phyloP scores from a whole-genome alignment of 257 asterid genomes.

The Ophiorrhiza pumila region DNA sequence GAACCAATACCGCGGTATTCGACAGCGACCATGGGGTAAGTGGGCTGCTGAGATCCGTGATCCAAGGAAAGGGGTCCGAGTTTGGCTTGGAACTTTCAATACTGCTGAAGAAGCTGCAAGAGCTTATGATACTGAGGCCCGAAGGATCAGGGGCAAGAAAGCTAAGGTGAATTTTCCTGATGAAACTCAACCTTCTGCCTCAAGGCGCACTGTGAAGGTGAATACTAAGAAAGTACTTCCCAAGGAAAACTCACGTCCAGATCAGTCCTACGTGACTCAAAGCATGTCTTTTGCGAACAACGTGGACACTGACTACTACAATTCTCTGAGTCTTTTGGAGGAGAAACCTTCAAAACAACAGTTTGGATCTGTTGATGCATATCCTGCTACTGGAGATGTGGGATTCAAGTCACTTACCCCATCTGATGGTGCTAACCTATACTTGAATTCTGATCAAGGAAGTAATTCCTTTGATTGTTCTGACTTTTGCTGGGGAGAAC shows the following conservation, averaged over 20 bases:
- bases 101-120: slow-evolving; percentile 99
- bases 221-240: slow-evolving; percentile 28
- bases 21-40: slow-evolving; percentile 99
- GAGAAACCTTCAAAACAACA: slow-evolving; percentile 63
- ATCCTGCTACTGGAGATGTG: slow-evolving; percentile 35
- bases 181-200: slow-evolving; percentile 40
- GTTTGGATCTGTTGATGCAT: slow-evolving; percentile 28
- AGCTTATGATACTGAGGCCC: slow-evolving; percentile 90
- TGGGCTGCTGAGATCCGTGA: slow-evolving; percentile 99
- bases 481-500: slow-evolving; percentile 74
- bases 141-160: slow-evolving; percentile 89
- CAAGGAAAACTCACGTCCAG: slow-evolving; percentile 17
- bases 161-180: slow-evolving; percentile 94
- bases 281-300: slow-evolving; percentile 9
- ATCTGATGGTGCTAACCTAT: slow-evolving; percentile 36
- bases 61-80: slow-evolving; percentile 92
- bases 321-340: slow-evolving; percentile 41
- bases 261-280: slow-evolving; percentile 14
- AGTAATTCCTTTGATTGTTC: slow-evolving; percentile 82
- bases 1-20: slow-evolving; percentile 90
- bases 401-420: slow-evolving; percentile 41
- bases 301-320: slow-evolving; percentile 26
- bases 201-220: slow-evolving; percentile 36
- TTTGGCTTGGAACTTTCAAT: slow-evolving; percentile 97
- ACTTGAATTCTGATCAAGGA: slow-evolving; percentile 77